Base-by-base conservation (phyloP, 2,329 filamentous ascomycete genomes). In the Ascochyta clinopodiicola region DNA sequence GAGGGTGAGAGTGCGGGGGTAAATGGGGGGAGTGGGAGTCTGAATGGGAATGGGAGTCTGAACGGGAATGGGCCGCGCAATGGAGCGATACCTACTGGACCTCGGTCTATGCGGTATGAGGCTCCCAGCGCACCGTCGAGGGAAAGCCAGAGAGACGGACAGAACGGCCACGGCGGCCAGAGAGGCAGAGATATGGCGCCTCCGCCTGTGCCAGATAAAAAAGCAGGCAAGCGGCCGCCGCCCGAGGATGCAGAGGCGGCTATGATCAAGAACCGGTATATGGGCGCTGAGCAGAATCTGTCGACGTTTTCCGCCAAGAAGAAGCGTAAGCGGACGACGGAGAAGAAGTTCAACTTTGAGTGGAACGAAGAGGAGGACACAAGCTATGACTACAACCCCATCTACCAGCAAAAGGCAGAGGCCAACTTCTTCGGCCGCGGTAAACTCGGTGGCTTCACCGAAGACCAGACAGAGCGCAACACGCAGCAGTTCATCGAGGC, bases 271-370 rank as follows among this genome's bases (percentile, higher is more conserved):
- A 87, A 91, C 64, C 84, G 92, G 59, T 99, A 99, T 71, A 93
- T 98, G 84, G 95, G 95, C 3, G 89, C 91, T 1, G 91, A 96
- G 61, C 86, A 90, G 47, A 96, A 95, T 62, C 86, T 88, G 61
- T 93, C 90, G 4, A 96, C 85, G 34, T 97, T 98, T 71, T 96
- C 92, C 0, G 93, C 93, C 1, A 91, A 95, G 80, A 99, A 98
- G 84, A 98, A 98, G 81, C 86, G 94, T 52, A 90, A 91, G 79
- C 85, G 94, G 59, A 96, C 92, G 1, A 95, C 91, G 1, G 94
- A 96, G 71, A 92, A 93, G 77, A 98, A 99, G 75, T 99, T 99
- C 81, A 99, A 97, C 69, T 99, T 99, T 68, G 95, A 96, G 68
- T 99, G 95, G 95, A 96, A 96, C 66, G 85, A 87, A 1, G 91